Evolutionary conservation across 768 basidiomycete genomes (phyloP).

Genomic region (Strobilomyces confusus): DNA sequence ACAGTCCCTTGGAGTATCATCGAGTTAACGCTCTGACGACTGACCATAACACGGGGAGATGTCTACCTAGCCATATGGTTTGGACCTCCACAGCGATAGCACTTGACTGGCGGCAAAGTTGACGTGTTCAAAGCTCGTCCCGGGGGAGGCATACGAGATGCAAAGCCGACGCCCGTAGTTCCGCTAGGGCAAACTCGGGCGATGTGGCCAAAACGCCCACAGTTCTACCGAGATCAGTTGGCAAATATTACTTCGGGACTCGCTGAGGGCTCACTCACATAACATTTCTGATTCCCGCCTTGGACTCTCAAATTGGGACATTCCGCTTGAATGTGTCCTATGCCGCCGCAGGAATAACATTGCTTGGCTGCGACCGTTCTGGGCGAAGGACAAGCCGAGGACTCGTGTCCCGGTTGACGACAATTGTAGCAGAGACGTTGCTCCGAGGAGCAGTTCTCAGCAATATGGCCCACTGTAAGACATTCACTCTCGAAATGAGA

Average conservation of each 20-base stretch:
- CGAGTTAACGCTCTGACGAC: conserved; percentile 3
- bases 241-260: conserved; percentile 2
- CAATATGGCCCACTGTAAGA: conserved; percentile 80
- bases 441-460: conserved; percentile 86
- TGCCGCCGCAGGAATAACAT: conserved; percentile 90
- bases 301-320: conserved; percentile 77
- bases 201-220: conserved; percentile 80
- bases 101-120: conserved; percentile 78
- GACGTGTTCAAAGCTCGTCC: conserved; percentile 74
- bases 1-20: conserved; percentile 56
- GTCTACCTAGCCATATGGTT: conserved; percentile 80
- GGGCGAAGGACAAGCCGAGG: conserved; percentile 80
- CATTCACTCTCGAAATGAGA: conserved; percentile 14
- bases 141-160: conserved; percentile 66
- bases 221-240: conserved; percentile 46
- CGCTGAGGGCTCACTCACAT: conserved; percentile 46
- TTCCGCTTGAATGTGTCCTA: conserved; percentile 87
- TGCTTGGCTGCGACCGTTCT: conserved; percentile 82
- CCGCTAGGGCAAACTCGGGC: conserved; percentile 69
- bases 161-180: conserved; percentile 43
- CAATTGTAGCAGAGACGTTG: conserved; percentile 93
- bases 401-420: conserved; percentile 92
- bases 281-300: conserved; percentile 73
- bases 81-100: conserved; percentile 84
- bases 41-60: conserved; percentile 1